A percentile compares a stretch with the other conserved stretches of the same genome.
These are phyloP conservation scores for Colletotrichum cuscutae DNA, from an alignment of 2,329 filamentous ascomycete species.

Conservation along the genomic window DNA sequence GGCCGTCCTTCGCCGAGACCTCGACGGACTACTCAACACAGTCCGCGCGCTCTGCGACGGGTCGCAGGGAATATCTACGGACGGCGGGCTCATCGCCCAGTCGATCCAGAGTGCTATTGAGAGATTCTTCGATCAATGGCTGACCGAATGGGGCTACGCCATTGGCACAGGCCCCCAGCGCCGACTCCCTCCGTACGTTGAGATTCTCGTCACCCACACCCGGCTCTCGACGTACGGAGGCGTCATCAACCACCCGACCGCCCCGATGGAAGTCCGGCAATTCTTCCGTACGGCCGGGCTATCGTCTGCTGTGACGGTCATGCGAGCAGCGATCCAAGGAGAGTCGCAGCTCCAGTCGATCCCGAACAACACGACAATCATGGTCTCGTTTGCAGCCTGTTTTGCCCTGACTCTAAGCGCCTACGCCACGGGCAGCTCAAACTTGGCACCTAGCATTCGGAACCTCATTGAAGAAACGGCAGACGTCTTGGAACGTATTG, in stretches of 20 bases:
- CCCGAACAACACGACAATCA: constrained; percentile 83
- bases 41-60: constrained; percentile 70
- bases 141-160: constrained; percentile 68
- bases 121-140: constrained; percentile 73
- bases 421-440: constrained; percentile 65
- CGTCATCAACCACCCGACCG: constrained; percentile 79
- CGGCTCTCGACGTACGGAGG: constrained; percentile 79
- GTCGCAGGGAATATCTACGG: constrained; percentile 58
- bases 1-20: constrained; percentile 73
- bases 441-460: constrained; percentile 70
- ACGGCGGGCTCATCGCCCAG: constrained; percentile 64
- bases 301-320: constrained; percentile 78
- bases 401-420: constrained; percentile 74
- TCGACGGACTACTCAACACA: constrained; percentile 67
- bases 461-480: constrained; percentile 75
- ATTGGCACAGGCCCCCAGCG: constrained; percentile 66
- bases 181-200: constrained; percentile 76
- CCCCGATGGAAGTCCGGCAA: constrained; percentile 75
- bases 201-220: constrained; percentile 79
- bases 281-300: constrained; percentile 79
- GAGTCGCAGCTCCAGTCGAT: constrained; percentile 77
- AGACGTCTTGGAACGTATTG: constrained; percentile 75
- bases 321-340: constrained; percentile 78
- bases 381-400: constrained; percentile 81
- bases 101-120: constrained; percentile 71